Percentiles rank a stretch among this genome's conserved stretches.
Evolutionary conservation across 139 green algal genomes (phyloP).

Genomic region (Micromonas pusilla): DNA sequence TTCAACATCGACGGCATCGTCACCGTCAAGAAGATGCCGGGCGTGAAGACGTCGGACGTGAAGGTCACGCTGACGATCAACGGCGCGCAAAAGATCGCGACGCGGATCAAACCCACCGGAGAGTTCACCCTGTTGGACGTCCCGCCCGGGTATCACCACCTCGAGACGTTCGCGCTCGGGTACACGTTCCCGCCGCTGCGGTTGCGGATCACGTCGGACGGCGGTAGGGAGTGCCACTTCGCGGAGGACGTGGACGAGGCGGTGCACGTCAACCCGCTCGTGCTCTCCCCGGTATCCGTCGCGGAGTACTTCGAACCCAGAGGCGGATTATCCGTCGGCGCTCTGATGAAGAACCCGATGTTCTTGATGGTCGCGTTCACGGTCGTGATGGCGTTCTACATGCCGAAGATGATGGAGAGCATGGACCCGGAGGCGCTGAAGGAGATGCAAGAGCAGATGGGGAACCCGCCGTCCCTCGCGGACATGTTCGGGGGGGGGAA

Average conservation of each 20-base stretch:
- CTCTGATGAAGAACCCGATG: conserved; percentile 37
- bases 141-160: neutral
- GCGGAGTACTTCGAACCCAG: conserved; percentile 21
- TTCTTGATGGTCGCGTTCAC: conserved; percentile 32
- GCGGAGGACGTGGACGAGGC: conserved; percentile 3
- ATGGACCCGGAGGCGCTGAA: conserved; percentile 25
- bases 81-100: neutral
- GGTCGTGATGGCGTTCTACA: conserved; percentile 29
- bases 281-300: neutral
- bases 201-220: neutral
- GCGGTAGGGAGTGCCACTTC: neutral
- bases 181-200: conserved; percentile 9
- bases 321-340: neutral
- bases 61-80: neutral
- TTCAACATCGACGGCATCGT: neutral
- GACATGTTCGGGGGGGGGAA: neutral
- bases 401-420: conserved; percentile 25
- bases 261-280: neutral
- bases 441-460: conserved; percentile 15
- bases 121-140: conserved; percentile 13
- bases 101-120: neutral
- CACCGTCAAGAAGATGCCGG: neutral
- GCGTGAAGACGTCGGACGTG: neutral
- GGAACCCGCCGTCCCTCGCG: neutral
- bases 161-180: conserved; percentile 7